Base-by-base conservation (phyloP, 2,329 filamentous ascomycete species). In the Ceratocystis cacaofunesta region DNA sequence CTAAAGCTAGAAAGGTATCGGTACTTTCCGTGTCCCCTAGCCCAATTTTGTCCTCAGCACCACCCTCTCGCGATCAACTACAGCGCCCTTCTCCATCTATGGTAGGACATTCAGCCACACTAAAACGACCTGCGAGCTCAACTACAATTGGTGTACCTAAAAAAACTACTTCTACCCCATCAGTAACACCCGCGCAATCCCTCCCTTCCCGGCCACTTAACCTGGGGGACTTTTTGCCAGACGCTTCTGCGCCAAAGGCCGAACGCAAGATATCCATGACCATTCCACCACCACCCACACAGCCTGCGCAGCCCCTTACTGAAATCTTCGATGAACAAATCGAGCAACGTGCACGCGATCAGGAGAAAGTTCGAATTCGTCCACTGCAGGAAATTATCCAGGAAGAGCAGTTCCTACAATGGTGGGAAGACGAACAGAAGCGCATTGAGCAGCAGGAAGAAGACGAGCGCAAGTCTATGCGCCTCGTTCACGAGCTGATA, bases 341-440 rank as follows among this genome's bases (percentile, higher is more conserved):
- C 73, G 63, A 67, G 60, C 48, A 67, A 22, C 84, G 84, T 7
- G 92, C 96, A 73, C 94, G 95, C 72, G 85, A 90, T 66, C 82
- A 84, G 19, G 92, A 96, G 72, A 90, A 91, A 0, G 86, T 86
- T 10, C 89, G 91, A 1, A 96, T 95, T 76, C 83, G 92, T 65
- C 94, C 89, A 69, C 77, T 99, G 36, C 86, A 95, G 72, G 94
- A 97, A 69, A 99, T 99, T 67, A 94, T 99, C 73, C 85, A 94
- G 69, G 94, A 99, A 75, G 94, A 99, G 72, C 90, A 90, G 63
- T 99, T 99, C 73, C 90, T 96, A 73, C 86, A 95, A 73, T 96
- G 92, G 91, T 96, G 91, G 91, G 90, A 95, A 69, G 85, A 88
- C 68, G 92, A 96, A 74, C 90, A 86, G 70, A 81, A 81, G 67